Evolutionary conservation across 371 early-diverging fungal species (phyloP), one percentile per base, ranked within the genome.

Genomic region (Mucor plumbeus): DNA sequence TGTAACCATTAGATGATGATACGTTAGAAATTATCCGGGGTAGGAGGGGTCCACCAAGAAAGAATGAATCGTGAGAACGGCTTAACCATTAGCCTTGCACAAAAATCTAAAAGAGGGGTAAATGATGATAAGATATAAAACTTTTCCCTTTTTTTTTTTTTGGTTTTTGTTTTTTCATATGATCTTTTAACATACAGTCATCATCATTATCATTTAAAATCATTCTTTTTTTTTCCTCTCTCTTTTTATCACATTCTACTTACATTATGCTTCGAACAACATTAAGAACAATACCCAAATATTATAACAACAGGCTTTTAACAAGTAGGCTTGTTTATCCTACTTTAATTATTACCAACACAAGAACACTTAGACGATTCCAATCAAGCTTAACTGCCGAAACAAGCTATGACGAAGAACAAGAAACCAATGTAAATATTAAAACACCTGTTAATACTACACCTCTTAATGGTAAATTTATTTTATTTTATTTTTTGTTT

Each of bases 401-500:
- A 7, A 43, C 35, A 17, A 5, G 19, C 35, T 19, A 33, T 17
- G 43, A 41, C 33, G 31, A 44, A 21, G 34, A 56, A n/a, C 17
- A 50, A 7, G 40, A 59, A 44, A 11, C 53, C 19, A 21, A 31
- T n/a, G 40, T 34, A 44, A 43, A 63, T 54, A 50, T 15, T 8
- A 54, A 56, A 26, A 26, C 53, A 21, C 53, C 50, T 33, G 50
- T 50, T 40, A 48, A 34, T 17, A 54, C 35, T n/a, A 53, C 31
- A 35, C 61, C 61, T 10, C 44, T 54, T 21, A 53, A 57, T 35
- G 58, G 64, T 64, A 64, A 64, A 56, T 53, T 31, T 7, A 3
- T n/a, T 17, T 39, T 58, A 17, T 9, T 19, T 19, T 4, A n/a
- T n/a, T n/a, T n/a, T n/a, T n/a, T n/a, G n/a, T n/a, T n/a, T n/a